Base-by-base conservation (phyloP, 805 yeast species). In the Pichia paraexigua region DNA sequence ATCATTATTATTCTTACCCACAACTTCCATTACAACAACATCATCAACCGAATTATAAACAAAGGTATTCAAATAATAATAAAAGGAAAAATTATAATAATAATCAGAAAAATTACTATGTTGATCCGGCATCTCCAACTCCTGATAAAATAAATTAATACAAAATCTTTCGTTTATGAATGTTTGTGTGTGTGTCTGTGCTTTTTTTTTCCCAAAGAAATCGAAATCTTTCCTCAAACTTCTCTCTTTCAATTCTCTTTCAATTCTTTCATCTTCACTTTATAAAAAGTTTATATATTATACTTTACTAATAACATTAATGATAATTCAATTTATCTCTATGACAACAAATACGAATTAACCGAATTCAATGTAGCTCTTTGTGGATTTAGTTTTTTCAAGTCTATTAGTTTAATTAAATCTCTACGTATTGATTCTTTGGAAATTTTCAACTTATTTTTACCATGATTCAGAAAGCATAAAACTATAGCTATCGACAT, bases 351-450 rank as follows among this genome's bases (percentile, higher is more conserved):
- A 53, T 56, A 78, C 2, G 80, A 65, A 55, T 87, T 85, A 2
- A 86, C 80, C 28, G 91, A 77, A 58, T 84, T 90, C 41, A 87
- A 68, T 0, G 95, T 85, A 12, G 87, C 82, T 47, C 96, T 71
- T 50, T 90, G 82, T 0, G 96, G 95, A 53, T 87, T 85, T 5
- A 78, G 78, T 41, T 74, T 77, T n/a, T 68, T 63, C 2, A 52
- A 18, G 3, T 73, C 66, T 18, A 76, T 70, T 3, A 88, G 58
- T 45, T 63, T 63, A 2, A 80, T 76, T 30, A 88, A 66, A 50
- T 85, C 82, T 52, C 73, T 74, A 51, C 80, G 75, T 5, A 65
- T 58, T 0, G 46, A 12, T 4, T 49, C 48, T 39, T 65, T 65
- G 25, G 54, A 54, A 1, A 60, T 42, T 17, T 70, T 61, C 3